Base-by-base conservation (phyloP, 257 asterid genomes). In the Solanum chmielewskii region DNA sequence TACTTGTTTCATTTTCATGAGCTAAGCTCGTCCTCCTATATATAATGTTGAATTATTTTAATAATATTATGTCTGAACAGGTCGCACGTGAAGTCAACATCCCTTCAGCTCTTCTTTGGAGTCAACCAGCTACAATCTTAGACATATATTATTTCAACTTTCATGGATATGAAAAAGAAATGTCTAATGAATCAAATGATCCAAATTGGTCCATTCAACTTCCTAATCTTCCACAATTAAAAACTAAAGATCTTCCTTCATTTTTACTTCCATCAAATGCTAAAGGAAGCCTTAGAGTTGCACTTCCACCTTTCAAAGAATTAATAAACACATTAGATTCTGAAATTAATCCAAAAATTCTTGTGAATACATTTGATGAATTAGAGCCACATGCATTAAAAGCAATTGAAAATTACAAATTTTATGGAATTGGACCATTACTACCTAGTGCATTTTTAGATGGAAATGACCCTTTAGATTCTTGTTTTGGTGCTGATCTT, bases 61-160 rank as follows among this genome's bases (percentile, higher is more conserved):
- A 27, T 47, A 47, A 80, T 80, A 80, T 80, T 47, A 47, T 80
- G 2, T 80, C 18, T 80, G 20, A 29, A 80, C 29, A 29, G 85
- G 68, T 93, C 42, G 93, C 89, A 25, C 90, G 88, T 52, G 88
- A 89, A 71, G 75, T 82, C 86, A 93, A 90, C 82, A 74, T 91
- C 20, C 90, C 93, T 1, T 88, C 90, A 1, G 87, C 90, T 20
- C 89, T 87, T 86, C 89, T 91, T 11, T 92, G 93, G 92, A 88
- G 87, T 69, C 92, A 90, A 83, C 93, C 93, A 7, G 91, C 91
- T 18, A 68, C 88, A 3, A 89, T 90, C 31, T 75, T 92, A 52
- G 86, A 84, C 25, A 41, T 90, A 49, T 91, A 88, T 27, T 86
- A 92, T 75, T 85, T 76, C 45, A 84, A 91, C n/a, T 90, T 90